Evolutionary conservation across 2,329 filamentous ascomycete species (phyloP).

Genomic region (Stemphylium beticola): DNA sequence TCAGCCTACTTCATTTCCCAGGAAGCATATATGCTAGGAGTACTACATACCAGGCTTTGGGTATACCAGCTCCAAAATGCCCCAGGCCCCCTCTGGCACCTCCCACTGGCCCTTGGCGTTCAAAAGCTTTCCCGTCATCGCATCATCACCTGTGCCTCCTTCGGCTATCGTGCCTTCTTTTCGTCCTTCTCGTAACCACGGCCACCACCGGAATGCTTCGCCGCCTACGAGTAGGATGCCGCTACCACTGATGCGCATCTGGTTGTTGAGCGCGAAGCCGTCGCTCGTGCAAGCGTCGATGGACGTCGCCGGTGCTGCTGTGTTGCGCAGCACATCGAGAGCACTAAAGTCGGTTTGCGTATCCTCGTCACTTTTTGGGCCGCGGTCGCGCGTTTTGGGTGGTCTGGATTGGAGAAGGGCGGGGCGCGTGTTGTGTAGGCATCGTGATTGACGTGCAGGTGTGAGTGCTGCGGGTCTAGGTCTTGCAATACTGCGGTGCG

Average conservation of each 20-base stretch:
- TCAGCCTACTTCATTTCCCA: slow-evolving; percentile 15
- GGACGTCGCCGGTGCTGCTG: slow-evolving; percentile 77
- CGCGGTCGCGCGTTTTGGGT: slow-evolving; percentile 62
- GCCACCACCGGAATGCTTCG: slow-evolving; percentile 87
- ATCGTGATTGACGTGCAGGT: slow-evolving; percentile 11
- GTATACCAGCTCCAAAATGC: slow-evolving; percentile 78
- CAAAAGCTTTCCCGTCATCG: slow-evolving; percentile 58
- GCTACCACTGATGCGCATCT: slow-evolving; percentile 69
- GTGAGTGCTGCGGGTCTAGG: slow-evolving; percentile 2
- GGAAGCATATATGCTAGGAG: neutral
- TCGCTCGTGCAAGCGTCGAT: slow-evolving; percentile 82
- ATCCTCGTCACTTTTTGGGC: slow-evolving; percentile 65
- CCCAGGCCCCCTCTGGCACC: slow-evolving; percentile 72
- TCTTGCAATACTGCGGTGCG: neutral
- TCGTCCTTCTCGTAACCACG: slow-evolving; percentile 66
- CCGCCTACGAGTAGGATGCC: slow-evolving; percentile 83
- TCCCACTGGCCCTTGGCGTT: slow-evolving; percentile 86
- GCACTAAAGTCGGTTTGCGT: slow-evolving; percentile 74
- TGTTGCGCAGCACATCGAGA: slow-evolving; percentile 79
- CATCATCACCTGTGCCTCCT: slow-evolving; percentile 41
- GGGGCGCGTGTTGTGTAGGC: slow-evolving; percentile 29
- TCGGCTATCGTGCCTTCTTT: slow-evolving; percentile 35
- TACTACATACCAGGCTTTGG: slow-evolving; percentile 78
- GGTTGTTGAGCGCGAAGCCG: slow-evolving; percentile 87
- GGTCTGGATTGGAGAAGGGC: slow-evolving; percentile 35